Evolutionary conservation across 306 rosid species (phyloP), one percentile per base, ranked within the genome.

Genomic region (Lathyrus sativus): DNA sequence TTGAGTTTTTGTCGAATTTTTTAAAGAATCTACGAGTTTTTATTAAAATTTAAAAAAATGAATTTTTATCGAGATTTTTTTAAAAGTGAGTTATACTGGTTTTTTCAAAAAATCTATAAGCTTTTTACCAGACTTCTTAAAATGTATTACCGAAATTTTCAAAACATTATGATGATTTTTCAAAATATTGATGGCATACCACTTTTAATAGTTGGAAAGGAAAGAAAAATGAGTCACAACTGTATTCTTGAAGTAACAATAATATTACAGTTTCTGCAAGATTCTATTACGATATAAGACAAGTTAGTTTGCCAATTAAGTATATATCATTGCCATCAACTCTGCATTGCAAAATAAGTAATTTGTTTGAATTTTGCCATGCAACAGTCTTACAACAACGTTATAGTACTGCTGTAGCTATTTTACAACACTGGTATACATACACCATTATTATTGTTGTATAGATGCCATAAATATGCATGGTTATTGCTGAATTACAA

Each of bases 201-300:
- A 11, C 76, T 33, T 29, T 28, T 53, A 53, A 35, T 64, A 11
- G 53, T 65, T 64, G 3, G 33, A 58, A 58, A 49, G 49, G 35
- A 50, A 68, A 26, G 31, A 41, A 42, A 60, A 60, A 33, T 2
- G 9, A 19, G 14, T 17, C 46, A n/a, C 7, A 13, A 19, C 43
- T 42, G 62, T 24, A 76, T 45, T 64, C 49, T 48, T 11, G n/a
- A 28, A 48, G 55, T 2, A 15, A 37, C 65, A 46, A 1, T 5
- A 44, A 63, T 5, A 37, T 45, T 70, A 44, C 80, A 70, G 7
- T 0, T 22, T 76, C 29, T 62, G 6, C 24, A 51, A 68, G 28
- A 13, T 2, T 9, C 58, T 26, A 26, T 7, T 49, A 49, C 12
- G 13, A 50, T 50, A 50, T 50, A 50, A 50, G 29, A 51, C n/a